A percentile compares a stretch with the other conserved stretches of the same genome.
These are phyloP conservation scores for Ochetophila trinervis DNA, from an alignment of 306 rosid genomes.

Conservation along the genomic window DNA sequence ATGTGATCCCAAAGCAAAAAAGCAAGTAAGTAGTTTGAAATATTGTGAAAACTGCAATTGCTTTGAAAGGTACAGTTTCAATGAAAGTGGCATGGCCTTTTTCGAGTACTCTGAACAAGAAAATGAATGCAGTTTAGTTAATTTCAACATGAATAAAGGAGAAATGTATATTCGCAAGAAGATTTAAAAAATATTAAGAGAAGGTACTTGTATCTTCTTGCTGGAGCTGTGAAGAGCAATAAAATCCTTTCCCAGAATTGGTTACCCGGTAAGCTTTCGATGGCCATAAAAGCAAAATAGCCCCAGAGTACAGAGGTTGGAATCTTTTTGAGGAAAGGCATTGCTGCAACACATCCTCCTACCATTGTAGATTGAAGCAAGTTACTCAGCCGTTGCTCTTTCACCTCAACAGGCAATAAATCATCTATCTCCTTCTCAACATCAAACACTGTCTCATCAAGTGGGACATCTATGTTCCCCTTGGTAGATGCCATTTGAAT, in stretches of 20 bases:
- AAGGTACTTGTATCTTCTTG: slow-evolving; percentile 68
- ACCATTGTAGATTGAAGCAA: slow-evolving; percentile 72
- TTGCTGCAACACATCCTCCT: slow-evolving; percentile 72
- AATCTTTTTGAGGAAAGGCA: slow-evolving; percentile 73
- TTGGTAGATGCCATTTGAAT: slow-evolving; percentile 52
- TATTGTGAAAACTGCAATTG: slow-evolving; percentile 53
- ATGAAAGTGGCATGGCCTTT: slow-evolving; percentile 59
- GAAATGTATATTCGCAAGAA: neutral
- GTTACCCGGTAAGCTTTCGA: slow-evolving; percentile 80
- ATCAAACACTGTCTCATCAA: slow-evolving; percentile 63
- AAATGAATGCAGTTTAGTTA: slow-evolving; percentile 15
- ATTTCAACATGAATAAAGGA: neutral
- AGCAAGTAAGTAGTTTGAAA: slow-evolving; percentile 71
- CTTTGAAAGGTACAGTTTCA: slow-evolving; percentile 78
- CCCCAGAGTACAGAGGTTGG: slow-evolving; percentile 86
- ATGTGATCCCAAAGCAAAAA: slow-evolving; percentile 72
- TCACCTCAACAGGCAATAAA: slow-evolving; percentile 73
- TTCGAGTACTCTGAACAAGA: slow-evolving; percentile 49
- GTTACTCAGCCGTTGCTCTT: slow-evolving; percentile 82
- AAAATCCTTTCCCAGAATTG: slow-evolving; percentile 83
- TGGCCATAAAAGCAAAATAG: slow-evolving; percentile 85
- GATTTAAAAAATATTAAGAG: slow-evolving; percentile 11
- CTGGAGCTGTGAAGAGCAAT: slow-evolving; percentile 59
- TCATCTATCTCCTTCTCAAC: slow-evolving; percentile 72
- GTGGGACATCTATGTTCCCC: slow-evolving; percentile 41